Conservation (phyloP, 208 protist species). For the Trypanosoma cruzi region DNA sequence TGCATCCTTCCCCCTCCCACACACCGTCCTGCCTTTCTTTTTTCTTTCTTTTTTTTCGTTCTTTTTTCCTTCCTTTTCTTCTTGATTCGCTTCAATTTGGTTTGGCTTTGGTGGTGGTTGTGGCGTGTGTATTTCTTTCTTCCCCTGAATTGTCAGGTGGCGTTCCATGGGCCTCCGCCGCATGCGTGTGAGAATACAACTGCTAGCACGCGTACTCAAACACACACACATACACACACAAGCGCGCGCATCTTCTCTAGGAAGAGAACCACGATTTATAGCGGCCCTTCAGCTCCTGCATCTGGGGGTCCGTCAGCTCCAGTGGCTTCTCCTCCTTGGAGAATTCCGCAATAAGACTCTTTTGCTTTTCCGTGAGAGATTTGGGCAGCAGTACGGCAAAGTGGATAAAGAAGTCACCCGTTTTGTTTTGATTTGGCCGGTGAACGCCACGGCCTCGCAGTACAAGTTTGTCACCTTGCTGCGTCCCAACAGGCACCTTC, state of each 20-base stretch:
- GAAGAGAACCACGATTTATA: constrained; percentile 83
- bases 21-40: not conserved
- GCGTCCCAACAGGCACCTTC: constrained; percentile 81
- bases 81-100: not conserved
- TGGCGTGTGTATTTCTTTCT: not conserved
- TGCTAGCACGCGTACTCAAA: not conserved
- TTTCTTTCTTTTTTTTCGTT: constrained; percentile 8
- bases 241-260: constrained; percentile 29
- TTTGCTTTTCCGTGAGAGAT: constrained; percentile 77
- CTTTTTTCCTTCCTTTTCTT: not conserved
- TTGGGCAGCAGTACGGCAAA: constrained; percentile 88
- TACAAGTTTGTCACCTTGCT: constrained; percentile 91
- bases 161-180: too few species aligned
- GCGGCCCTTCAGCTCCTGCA: constrained; percentile 83
- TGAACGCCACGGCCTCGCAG: constrained; percentile 84
- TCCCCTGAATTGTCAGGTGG: too few species aligned
- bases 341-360: constrained; percentile 78
- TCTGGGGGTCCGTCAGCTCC: constrained; percentile 66
- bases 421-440: constrained; percentile 82
- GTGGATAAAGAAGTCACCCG: constrained; percentile 90
- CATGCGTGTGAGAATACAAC: not conserved
- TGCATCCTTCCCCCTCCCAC: not conserved
- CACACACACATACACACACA: too few species aligned
- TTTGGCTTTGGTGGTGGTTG: not conserved
- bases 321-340: constrained; percentile 86